These are phyloP conservation scores for Botrytis elliptica DNA, from an alignment of 2,329 filamentous ascomycete genomes.

Conservation along the genomic window DNA sequence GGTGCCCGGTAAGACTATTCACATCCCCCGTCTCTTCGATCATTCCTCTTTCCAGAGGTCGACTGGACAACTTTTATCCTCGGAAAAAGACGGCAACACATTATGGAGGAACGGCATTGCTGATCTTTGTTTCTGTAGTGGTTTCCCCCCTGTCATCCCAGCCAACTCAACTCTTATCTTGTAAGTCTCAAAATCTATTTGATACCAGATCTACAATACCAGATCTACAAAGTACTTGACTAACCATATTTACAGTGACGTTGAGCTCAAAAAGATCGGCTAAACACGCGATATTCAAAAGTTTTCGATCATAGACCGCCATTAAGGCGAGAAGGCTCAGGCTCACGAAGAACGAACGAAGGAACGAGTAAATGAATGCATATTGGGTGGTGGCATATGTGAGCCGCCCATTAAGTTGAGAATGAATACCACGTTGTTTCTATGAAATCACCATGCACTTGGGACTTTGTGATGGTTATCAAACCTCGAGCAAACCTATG, in stretches of 20 bases:
- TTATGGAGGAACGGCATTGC: constrained; percentile 22
- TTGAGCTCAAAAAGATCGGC: constrained; percentile 65
- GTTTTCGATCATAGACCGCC: constrained; percentile 24
- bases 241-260: constrained; percentile 52
- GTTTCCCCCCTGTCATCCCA: constrained; percentile 70
- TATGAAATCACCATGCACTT: neutral
- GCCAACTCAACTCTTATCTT: constrained; percentile 75
- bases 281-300: constrained; percentile 35
- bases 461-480: neutral
- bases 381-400: constrained; percentile 1
- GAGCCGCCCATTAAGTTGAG: constrained; percentile 9
- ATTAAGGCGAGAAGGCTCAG: constrained; percentile 25
- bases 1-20: constrained; percentile 53
- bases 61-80: neutral
- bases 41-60: neutral
- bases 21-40: neutral
- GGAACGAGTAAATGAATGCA: neutral
- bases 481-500: too few relatives aligned
- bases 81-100: constrained; percentile 12
- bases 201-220: constrained; percentile 15
- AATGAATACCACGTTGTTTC: constrained; percentile 8
- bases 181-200: constrained; percentile 53
- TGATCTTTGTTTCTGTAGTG: constrained; percentile 48
- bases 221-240: constrained; percentile 14
- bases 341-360: constrained; percentile 20